Evolutionary conservation across 225 moss, liverwort and hornwort species (phyloP).

Genomic region (Straminergon stramineum): DNA sequence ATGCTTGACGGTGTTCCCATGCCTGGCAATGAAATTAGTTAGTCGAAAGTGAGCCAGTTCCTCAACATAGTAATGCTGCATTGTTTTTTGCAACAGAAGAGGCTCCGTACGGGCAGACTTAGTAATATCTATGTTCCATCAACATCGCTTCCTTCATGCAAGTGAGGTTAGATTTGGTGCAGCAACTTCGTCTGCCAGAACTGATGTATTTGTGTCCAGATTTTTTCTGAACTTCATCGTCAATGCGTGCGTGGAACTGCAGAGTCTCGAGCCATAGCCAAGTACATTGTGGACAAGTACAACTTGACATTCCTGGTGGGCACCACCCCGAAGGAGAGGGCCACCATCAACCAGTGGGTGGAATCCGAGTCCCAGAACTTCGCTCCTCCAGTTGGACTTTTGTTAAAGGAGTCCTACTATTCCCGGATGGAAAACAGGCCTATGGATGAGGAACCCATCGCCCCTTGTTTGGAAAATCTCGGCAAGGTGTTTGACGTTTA

Average conservation of each 20-base stretch:
- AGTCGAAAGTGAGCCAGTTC: not conserved
- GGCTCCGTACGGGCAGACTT: not conserved
- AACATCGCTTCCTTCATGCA: too few species aligned
- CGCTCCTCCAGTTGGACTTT: fast-evolving
- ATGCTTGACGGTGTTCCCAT: not conserved
- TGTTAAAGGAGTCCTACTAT: fast-evolving
- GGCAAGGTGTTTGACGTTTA: too few species aligned
- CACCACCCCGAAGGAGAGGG: not conserved
- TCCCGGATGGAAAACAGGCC: not conserved
- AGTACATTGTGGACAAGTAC: not conserved
- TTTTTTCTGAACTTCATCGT: fast-evolving
- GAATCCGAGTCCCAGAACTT: not conserved
- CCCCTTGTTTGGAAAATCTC: too few species aligned
- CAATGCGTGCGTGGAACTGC: not conserved
- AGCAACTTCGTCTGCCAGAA: not conserved
- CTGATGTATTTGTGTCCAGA: fast-evolving
- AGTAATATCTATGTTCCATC: not conserved
- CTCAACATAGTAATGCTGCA: not conserved
- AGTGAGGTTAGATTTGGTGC: not conserved
- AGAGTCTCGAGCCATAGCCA: not conserved
- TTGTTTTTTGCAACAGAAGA: not conserved
- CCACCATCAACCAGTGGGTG: not conserved
- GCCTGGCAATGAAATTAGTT: not conserved
- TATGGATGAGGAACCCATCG: not conserved
- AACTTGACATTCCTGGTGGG: not conserved